These are phyloP conservation scores for Russula earlei DNA, from an alignment of 768 basidiomycete species.

Conservation along the genomic window DNA sequence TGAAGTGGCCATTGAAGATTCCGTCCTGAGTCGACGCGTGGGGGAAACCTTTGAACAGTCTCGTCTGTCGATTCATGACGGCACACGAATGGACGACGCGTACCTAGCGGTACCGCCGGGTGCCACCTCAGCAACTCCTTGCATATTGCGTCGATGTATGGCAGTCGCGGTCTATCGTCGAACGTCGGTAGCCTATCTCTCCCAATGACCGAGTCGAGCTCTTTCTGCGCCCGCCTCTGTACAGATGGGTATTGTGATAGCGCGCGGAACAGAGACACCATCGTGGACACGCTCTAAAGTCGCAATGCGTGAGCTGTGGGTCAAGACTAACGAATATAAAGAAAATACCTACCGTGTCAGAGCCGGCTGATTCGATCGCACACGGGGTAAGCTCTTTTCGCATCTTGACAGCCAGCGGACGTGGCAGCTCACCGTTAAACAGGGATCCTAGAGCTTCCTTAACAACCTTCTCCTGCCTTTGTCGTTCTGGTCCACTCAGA, in stretches of 20 bases:
- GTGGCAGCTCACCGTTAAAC: neutral
- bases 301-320: neutral
- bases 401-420: neutral
- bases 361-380: neutral
- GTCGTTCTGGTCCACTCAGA: neutral
- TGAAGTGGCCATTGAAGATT: constrained; percentile 22
- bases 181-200: constrained; percentile 23
- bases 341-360: constrained; percentile 1
- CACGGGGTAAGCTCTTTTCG: neutral
- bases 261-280: constrained; percentile 4
- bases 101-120: neutral
- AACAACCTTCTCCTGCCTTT: neutral
- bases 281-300: constrained; percentile 4
- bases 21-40: constrained; percentile 21
- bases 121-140: constrained; percentile 24
- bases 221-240: constrained; percentile 19
- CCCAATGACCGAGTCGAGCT: constrained; percentile 24
- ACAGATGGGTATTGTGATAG: constrained; percentile 4
- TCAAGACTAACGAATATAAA: neutral
- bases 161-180: constrained; percentile 21
- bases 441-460: neutral
- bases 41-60: constrained; percentile 16
- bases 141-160: constrained; percentile 21
- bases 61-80: neutral
- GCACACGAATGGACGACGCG: neutral